A percentile compares a stretch with the other conserved stretches of the same genome.
These are phyloP conservation scores for Pythium aquatile DNA, from an alignment of 352 stramenopile species.

Conservation along the genomic window DNA sequence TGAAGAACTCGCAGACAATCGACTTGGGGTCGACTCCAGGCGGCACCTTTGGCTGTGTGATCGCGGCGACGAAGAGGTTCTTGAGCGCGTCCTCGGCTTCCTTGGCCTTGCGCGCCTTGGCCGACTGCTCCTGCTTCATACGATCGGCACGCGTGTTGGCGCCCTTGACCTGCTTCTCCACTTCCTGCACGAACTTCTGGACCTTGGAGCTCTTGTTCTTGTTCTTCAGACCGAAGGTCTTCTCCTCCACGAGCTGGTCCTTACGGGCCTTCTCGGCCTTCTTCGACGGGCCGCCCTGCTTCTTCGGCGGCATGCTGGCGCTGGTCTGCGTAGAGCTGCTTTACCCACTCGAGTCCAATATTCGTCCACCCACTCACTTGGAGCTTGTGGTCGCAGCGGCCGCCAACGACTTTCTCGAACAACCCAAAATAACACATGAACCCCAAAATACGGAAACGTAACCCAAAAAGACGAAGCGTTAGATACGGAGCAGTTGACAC, in stretches of 20 bases:
- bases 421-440: neutral
- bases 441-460: neutral
- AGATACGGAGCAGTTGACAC: neutral
- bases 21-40: slow-evolving; percentile 88
- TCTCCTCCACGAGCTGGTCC: slow-evolving; percentile 96
- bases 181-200: slow-evolving; percentile 91
- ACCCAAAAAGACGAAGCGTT: neutral
- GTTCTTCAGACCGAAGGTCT: slow-evolving; percentile 99
- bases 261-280: slow-evolving; percentile 91
- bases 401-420: neutral
- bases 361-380: neutral
- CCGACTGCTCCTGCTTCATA: slow-evolving; percentile 69
- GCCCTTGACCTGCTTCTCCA: slow-evolving; percentile 89
- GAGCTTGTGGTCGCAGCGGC: neutral
- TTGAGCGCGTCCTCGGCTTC: slow-evolving; percentile 85
- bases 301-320: slow-evolving; percentile 74
- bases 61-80: slow-evolving; percentile 80
- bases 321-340: neutral
- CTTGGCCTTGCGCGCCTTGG: slow-evolving; percentile 81
- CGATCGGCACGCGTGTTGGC: slow-evolving; percentile 73
- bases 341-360: neutral
- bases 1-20: slow-evolving; percentile 89
- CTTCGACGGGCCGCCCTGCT: slow-evolving; percentile 64
- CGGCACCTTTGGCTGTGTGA: slow-evolving; percentile 87
- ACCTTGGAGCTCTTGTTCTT: slow-evolving; percentile 99